phyloP scores from a whole-genome alignment of 768 basidiomycete genomes.

The Xanthoconium purpureum region DNA sequence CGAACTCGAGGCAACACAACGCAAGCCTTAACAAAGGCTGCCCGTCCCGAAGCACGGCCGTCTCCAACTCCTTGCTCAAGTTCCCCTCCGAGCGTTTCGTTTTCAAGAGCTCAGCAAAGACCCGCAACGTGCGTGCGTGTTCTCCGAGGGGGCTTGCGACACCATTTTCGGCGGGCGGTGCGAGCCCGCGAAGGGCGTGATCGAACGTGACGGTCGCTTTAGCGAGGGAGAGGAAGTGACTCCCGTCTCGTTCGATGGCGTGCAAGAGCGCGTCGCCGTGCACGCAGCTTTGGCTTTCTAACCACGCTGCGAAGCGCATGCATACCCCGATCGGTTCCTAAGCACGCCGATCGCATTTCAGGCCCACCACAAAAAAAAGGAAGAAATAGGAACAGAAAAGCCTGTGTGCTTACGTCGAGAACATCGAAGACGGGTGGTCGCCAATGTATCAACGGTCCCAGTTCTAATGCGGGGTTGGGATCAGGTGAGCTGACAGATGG shows the following conservation, averaged over 20 bases:
- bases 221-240: slow-evolving; percentile 16
- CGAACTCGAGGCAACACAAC: slow-evolving; percentile 21
- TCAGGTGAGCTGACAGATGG: background rate
- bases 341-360: background rate
- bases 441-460: background rate
- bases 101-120: slow-evolving; percentile 15
- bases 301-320: slow-evolving; percentile 16
- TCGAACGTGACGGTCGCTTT: slow-evolving; percentile 19
- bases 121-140: slow-evolving; percentile 13
- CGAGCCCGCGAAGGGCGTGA: slow-evolving; percentile 10
- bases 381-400: no score
- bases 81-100: slow-evolving; percentile 7
- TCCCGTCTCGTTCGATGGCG: slow-evolving; percentile 26
- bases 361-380: background rate
- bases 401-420: slow-evolving; percentile 12
- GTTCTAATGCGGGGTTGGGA: no score
- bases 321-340: slow-evolving; percentile 13
- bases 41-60: slow-evolving; percentile 24
- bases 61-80: slow-evolving; percentile 15
- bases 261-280: background rate
- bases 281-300: slow-evolving; percentile 12
- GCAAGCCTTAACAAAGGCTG: slow-evolving; percentile 19
- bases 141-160: background rate
- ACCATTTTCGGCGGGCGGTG: background rate
- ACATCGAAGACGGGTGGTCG: background rate